A percentile compares a stretch with the other conserved stretches of the same genome.
Conservation (phyloP, 2,329 filamentous ascomycete genomes). For the Aspergillus chevalieri region DNA sequence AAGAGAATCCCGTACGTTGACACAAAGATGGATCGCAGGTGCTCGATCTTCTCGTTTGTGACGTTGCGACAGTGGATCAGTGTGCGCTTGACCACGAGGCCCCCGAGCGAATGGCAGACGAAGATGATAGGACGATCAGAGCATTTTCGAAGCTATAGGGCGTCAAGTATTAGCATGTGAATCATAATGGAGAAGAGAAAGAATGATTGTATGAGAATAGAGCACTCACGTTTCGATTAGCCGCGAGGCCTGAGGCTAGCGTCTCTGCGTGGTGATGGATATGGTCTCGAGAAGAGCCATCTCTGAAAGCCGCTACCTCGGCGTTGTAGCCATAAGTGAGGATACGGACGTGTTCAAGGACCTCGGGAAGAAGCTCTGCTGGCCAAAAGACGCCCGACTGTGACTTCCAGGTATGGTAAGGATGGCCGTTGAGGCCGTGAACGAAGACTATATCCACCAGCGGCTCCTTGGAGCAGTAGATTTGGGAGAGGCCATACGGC, state of each 20-base stretch:
- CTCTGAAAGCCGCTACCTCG: constrained; percentile 49
- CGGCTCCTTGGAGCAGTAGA: constrained; percentile 34
- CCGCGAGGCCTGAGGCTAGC: constrained; percentile 56
- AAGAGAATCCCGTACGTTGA: constrained; percentile 73
- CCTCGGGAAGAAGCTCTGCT: constrained; percentile 56
- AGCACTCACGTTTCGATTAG: constrained; percentile 51
- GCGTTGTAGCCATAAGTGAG: constrained; percentile 72
- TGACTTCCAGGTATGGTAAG: constrained; percentile 57
- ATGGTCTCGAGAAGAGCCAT: constrained; percentile 57
- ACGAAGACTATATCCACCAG: constrained; percentile 58
- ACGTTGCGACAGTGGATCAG: constrained; percentile 62
- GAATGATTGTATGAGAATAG: constrained; percentile 1
- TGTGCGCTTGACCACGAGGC: constrained; percentile 64
- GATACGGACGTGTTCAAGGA: constrained; percentile 57
- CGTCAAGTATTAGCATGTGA: neutral
- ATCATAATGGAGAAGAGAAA: neutral
- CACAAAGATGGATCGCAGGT: constrained; percentile 62
- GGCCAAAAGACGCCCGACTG: constrained; percentile 58
- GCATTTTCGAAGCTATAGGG: constrained; percentile 39
- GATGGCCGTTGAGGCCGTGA: constrained; percentile 63
- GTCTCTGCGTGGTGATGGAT: constrained; percentile 68
- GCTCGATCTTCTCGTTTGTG: constrained; percentile 53
- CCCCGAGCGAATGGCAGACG: constrained; percentile 68
- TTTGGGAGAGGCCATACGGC: constrained; percentile 37
- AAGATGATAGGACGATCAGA: constrained; percentile 65